Percentiles rank a stretch among this genome's conserved stretches.
Conservation (phyloP, 352 stramenopile species). For the Phytophthora melonis region DNA sequence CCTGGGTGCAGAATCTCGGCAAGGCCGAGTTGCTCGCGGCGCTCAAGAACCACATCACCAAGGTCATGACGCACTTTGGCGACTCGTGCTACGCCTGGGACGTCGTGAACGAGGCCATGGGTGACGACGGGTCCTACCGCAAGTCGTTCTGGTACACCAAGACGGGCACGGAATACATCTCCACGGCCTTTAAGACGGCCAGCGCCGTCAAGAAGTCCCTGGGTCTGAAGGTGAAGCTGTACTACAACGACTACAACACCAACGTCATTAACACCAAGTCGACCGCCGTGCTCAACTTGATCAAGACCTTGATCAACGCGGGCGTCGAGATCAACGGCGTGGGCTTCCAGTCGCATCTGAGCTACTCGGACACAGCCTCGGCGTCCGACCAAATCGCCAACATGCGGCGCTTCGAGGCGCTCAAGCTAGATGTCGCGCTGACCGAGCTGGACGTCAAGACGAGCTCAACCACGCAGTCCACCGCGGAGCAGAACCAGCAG, state of each 20-base stretch:
- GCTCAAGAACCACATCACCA: constrained; percentile 19
- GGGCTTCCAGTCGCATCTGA: constrained; percentile 13
- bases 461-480: constrained; percentile 11
- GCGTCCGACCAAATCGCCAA: constrained; percentile 24
- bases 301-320: constrained; percentile 10
- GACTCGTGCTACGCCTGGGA: constrained; percentile 30
- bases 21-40: constrained; percentile 22
- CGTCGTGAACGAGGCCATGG: constrained; percentile 27
- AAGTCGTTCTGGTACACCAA: constrained; percentile 32
- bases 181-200: constrained; percentile 30
- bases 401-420: constrained; percentile 18
- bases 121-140: constrained; percentile 19
- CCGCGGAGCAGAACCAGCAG: constrained; percentile 6
- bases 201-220: constrained; percentile 25
- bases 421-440: constrained; percentile 23
- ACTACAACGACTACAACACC: constrained; percentile 13
- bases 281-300: constrained; percentile 15
- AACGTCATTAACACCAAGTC: constrained; percentile 25
- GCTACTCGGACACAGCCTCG: constrained; percentile 2
- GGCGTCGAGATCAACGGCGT: constrained; percentile 23
- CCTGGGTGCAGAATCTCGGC: constrained; percentile 22
- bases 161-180: constrained; percentile 30
- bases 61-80: constrained; percentile 19
- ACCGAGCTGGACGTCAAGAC: constrained; percentile 28
- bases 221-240: constrained; percentile 14